Base-by-base conservation (phyloP, 2,329 filamentous ascomycete species). In the Stemphylium beticola region DNA sequence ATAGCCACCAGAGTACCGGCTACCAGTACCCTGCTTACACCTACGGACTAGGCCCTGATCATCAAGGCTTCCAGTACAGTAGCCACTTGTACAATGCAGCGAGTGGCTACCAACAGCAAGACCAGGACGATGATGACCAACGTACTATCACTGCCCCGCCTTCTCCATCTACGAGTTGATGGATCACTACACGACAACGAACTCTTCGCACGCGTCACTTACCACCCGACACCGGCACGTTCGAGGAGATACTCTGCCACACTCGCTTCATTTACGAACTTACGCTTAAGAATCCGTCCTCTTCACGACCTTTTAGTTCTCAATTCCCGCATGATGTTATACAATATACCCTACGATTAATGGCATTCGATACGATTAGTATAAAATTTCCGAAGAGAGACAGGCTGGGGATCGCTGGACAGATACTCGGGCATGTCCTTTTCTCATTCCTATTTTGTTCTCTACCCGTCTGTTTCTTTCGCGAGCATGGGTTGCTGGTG, bases 61-160 rank as follows among this genome's bases (percentile, higher is more conserved):
- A 70, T 15, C 65, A 68, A 31, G 60, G 48, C 15, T 62, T 68
- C 22, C 65, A 68, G 38, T 70, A 68, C 52, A 58, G 62, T 17
- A 58, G 61, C 31, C 64, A 66, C 24, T 20, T 71, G 24, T 72
- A 67, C 53, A 60, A 64, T 36, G 36, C 49, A 20, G 58, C 62
- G 41, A 58, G 51, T 39, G 52, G 56, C 9, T 73, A 70, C 49
- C 64, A 66, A 43, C 67, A 69, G 33, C 60, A 66, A 10, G 58
- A 68, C 31, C 61, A 66, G 11, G 66, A 65, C 31, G 72, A 74
- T 55, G 72, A 75, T 50, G 72, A 75, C 48, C 62, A 72, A 38
- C 70, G 72, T 33, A 75, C 72, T 5, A 61, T 75, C 49, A 74
- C 72, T 14, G 72, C 72, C 51, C 71, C 72, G 9, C 72, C 72